A percentile compares a stretch with the other conserved stretches of the same genome.
phyloP scores from a whole-genome alignment of 208 protist species.

The Crithidia bombi region DNA sequence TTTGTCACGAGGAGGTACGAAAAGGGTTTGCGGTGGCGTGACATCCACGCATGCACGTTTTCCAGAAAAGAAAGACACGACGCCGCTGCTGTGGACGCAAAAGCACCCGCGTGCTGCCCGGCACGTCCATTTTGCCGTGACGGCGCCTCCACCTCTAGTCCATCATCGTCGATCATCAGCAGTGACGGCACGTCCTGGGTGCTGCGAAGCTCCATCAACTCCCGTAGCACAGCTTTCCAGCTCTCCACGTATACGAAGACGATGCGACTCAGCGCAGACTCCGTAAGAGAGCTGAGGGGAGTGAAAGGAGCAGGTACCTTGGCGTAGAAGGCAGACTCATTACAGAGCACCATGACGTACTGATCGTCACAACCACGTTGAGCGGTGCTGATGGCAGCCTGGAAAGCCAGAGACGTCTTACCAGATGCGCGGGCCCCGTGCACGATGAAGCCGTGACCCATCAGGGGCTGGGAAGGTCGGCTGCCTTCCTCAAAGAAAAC shows the following conservation, averaged over 20 bases:
- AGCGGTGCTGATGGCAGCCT: constrained; percentile 61
- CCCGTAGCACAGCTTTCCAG: constrained; percentile 34
- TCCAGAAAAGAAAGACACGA: constrained; percentile 46
- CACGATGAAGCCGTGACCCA: constrained; percentile 57
- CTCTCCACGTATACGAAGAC: constrained; percentile 63
- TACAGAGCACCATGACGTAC: constrained; percentile 55
- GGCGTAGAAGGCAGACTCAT: constrained; percentile 46
- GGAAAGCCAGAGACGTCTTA: constrained; percentile 75
- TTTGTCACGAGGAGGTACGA: constrained; percentile 62
- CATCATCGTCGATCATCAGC: constrained; percentile 63
- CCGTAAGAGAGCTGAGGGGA: constrained; percentile 39
- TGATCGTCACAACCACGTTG: constrained; percentile 2
- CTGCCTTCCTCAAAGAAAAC: constrained; percentile 32
- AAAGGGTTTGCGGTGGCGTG: constrained; percentile 23
- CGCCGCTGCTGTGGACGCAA: constrained; percentile 15
- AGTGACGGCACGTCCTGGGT: constrained; percentile 38
- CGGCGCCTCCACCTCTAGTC: constrained; percentile 33
- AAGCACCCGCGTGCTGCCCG: constrained; percentile 13
- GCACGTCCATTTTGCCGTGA: background rate
- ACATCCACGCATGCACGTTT: constrained; percentile 45
- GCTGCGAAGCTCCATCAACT: constrained; percentile 46
- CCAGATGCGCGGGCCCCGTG: constrained; percentile 49
- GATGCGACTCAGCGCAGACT: constrained; percentile 45
- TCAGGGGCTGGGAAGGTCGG: constrained; percentile 23
- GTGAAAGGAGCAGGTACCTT: constrained; percentile 73